phyloP scores from a whole-genome alignment of 1,284 basidiomycete species.

The Cystobasidium slooffiae region DNA sequence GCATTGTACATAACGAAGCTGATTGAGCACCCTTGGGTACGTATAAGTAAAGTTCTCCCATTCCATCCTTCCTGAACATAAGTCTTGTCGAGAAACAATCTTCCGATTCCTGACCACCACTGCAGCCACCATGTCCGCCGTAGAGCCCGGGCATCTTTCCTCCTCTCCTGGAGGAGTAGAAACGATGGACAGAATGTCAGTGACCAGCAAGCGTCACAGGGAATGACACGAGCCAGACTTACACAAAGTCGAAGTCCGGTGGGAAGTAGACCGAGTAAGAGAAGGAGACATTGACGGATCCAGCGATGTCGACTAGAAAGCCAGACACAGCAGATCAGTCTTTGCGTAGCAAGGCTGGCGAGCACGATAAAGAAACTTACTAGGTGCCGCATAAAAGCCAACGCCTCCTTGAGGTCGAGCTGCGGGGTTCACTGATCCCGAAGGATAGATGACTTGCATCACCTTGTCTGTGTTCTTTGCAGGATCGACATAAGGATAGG shows the following conservation, averaged over 20 bases:
- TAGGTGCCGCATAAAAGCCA: slow-evolving; percentile 49
- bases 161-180: slow-evolving; percentile 44
- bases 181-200: not conserved
- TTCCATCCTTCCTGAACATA: slow-evolving; percentile 50
- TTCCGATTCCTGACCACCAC: slow-evolving; percentile 50
- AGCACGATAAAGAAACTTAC: slow-evolving; percentile 27
- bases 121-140: slow-evolving; percentile 54
- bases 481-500: slow-evolving; percentile 3
- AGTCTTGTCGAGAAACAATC: slow-evolving; percentile 53
- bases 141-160: slow-evolving; percentile 55
- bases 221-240: not conserved
- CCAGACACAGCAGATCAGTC: not conserved
- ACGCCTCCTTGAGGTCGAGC: slow-evolving; percentile 48
- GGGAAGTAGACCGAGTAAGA: slow-evolving; percentile 55
- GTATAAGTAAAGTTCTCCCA: slow-evolving; percentile 60
- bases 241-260: slow-evolving; percentile 54
- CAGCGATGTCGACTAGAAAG: slow-evolving; percentile 40
- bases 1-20: slow-evolving; percentile 63
- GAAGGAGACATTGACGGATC: slow-evolving; percentile 47
- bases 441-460: slow-evolving; percentile 49
- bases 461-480: slow-evolving; percentile 22
- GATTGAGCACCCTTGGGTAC: slow-evolving; percentile 63
- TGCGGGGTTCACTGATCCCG: slow-evolving; percentile 47
- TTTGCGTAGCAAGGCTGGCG: not conserved
- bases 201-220: not conserved